Percentiles rank a stretch among this genome's conserved stretches.
These are phyloP conservation scores for Candida argentea DNA, from an alignment of 805 yeast species.

Conservation along the genomic window DNA sequence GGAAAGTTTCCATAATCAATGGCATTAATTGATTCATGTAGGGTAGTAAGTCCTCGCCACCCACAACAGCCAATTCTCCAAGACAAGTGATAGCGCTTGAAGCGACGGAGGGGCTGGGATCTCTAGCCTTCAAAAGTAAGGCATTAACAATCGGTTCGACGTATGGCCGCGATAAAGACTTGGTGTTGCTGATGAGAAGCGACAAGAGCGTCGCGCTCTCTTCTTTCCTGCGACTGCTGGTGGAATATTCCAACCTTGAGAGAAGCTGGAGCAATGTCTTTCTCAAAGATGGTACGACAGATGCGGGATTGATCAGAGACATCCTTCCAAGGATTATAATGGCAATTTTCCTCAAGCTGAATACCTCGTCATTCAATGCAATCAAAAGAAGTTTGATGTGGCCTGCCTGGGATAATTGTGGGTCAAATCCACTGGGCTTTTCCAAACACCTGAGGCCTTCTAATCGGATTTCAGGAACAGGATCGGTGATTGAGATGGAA, in stretches of 20 bases:
- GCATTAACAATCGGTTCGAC: conserved; percentile 86
- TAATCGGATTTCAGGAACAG: conserved; percentile 73
- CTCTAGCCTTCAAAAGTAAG: conserved; percentile 64
- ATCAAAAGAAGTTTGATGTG: conserved; percentile 77
- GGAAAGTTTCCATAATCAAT: conserved; percentile 72
- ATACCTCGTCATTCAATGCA: conserved; percentile 85
- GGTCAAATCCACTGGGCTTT: conserved; percentile 63
- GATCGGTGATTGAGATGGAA: conserved; percentile 80
- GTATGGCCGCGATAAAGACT: conserved; percentile 80
- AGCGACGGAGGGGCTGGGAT: conserved; percentile 70
- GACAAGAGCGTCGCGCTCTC: conserved; percentile 75
- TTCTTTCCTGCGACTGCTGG: conserved; percentile 65
- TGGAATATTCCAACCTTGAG: conserved; percentile 77
- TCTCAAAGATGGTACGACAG: conserved; percentile 85
- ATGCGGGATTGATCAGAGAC: conserved; percentile 85
- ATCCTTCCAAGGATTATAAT: conserved; percentile 75
- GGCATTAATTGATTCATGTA: conserved; percentile 79
- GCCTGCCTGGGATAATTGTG: conserved; percentile 90
- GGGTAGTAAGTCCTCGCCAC: conserved; percentile 73
- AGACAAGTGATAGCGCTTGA: conserved; percentile 76
- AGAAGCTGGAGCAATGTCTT: conserved; percentile 77
- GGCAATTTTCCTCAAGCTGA: conserved; percentile 71
- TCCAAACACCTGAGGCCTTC: conserved; percentile 63
- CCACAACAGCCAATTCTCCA: conserved; percentile 83
- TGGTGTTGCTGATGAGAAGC: conserved; percentile 65